phyloP scores from a whole-genome alignment of 306 rosid species.

The Dalbergia oliveri region DNA sequence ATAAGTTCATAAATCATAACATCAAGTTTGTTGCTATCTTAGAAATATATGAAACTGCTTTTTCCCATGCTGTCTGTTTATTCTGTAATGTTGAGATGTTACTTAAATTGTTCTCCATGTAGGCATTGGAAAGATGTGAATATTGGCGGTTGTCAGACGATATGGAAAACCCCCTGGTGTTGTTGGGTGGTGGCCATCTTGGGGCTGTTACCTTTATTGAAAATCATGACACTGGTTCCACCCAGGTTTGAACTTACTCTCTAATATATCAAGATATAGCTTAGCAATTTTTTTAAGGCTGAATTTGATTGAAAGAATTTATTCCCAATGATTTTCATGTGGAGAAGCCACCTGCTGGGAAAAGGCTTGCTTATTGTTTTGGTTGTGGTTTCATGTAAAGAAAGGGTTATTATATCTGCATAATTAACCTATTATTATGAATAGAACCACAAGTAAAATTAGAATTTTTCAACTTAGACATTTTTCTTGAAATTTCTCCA shows the following conservation, averaged over 20 bases:
- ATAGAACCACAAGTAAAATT: neutral
- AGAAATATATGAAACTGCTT: conserved; percentile 10
- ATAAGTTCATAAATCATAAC: neutral
- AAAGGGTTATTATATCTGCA: neutral
- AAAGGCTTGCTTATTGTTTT: too few relatives aligned
- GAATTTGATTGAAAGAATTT: conserved; percentile 12
- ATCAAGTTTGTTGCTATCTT: neutral
- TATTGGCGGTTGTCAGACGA: conserved; percentile 90
- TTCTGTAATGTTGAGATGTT: neutral
- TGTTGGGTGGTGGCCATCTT: conserved; percentile 98
- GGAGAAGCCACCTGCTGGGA: neutral
- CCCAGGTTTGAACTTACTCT: conserved; percentile 70
- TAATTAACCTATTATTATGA: neutral
- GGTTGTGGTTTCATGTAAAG: too few relatives aligned
- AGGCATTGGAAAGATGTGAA: conserved; percentile 85
- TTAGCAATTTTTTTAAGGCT: neutral
- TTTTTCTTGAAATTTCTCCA: conserved; percentile 9
- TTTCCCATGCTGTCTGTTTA: conserved; percentile 10
- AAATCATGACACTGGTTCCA: conserved; percentile 97
- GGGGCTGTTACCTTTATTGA: conserved; percentile 92
- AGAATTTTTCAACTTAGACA: conserved; percentile 23
- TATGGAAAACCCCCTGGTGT: conserved; percentile 87
- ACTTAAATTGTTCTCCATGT: conserved; percentile 27
- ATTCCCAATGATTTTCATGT: neutral
- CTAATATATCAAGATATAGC: neutral